A percentile compares a stretch with the other conserved stretches of the same genome.
These are phyloP conservation scores for Ceratocystis cubensis DNA, from an alignment of 2,329 filamentous ascomycete species.

Conservation along the genomic window DNA sequence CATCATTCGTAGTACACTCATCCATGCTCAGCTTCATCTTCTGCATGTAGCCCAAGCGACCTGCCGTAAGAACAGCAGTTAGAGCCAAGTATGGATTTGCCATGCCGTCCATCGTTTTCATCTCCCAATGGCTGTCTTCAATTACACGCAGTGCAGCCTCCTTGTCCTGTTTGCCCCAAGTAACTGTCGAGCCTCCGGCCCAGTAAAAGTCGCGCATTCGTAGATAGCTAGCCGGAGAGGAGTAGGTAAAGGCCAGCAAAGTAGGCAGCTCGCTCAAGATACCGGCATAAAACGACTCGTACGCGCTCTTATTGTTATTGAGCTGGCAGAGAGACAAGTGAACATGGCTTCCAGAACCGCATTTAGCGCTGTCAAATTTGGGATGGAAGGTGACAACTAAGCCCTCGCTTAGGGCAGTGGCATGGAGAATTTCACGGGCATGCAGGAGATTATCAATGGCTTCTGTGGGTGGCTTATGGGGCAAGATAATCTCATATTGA, in stretches of 20 bases:
- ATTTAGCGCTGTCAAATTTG: constrained; percentile 45
- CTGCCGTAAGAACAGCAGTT: constrained; percentile 28
- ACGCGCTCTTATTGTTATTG: not conserved
- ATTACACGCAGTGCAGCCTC: constrained; percentile 62
- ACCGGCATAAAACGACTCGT: constrained; percentile 54
- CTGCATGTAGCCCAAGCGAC: constrained; percentile 22
- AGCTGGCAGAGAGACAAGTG: constrained; percentile 48
- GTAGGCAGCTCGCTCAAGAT: constrained; percentile 53
- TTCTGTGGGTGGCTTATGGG: constrained; percentile 47
- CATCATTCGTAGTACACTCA: constrained; percentile 40
- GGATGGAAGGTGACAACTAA: constrained; percentile 62
- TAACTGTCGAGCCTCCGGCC: constrained; percentile 66
- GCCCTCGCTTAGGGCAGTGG: constrained; percentile 48
- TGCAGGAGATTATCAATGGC: constrained; percentile 62
- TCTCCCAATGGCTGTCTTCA: constrained; percentile 57
- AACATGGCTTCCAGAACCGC: constrained; percentile 55
- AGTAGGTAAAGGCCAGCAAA: constrained; percentile 57
- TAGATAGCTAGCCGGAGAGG: constrained; percentile 54
- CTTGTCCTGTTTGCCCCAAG: constrained; percentile 73
- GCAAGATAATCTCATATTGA: constrained; percentile 66
- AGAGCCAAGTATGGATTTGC: constrained; percentile 62
- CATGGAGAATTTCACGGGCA: constrained; percentile 55
- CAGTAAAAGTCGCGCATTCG: constrained; percentile 57
- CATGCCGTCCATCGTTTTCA: constrained; percentile 65
- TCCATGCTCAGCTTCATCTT: constrained; percentile 32